phyloP scores from a whole-genome alignment of 2,329 filamentous ascomycete genomes.

The Daldinia sp. region DNA sequence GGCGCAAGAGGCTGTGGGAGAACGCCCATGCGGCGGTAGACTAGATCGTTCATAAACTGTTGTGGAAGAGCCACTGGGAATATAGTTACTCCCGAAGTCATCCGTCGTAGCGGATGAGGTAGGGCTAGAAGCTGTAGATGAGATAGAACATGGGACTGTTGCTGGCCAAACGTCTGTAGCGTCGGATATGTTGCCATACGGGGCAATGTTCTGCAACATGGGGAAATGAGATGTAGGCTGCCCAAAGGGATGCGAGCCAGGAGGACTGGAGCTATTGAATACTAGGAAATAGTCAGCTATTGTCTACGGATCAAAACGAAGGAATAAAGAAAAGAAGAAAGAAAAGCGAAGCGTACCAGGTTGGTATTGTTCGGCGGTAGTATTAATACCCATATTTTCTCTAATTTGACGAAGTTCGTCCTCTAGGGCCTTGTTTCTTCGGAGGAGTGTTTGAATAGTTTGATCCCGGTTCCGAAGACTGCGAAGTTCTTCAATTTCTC shows the following conservation, averaged over 20 bases:
- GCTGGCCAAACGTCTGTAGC: slow-evolving; percentile 62
- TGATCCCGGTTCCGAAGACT: slow-evolving; percentile 62
- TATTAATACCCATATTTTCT: slow-evolving; percentile 59
- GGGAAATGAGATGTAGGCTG: slow-evolving; percentile 58
- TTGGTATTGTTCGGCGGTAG: slow-evolving; percentile 47
- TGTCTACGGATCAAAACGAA: no score
- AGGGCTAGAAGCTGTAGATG: slow-evolving; percentile 65
- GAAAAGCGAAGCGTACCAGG: slow-evolving; percentile 40
- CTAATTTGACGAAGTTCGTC: slow-evolving; percentile 62
- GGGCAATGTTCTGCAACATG: slow-evolving; percentile 57
- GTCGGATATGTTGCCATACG: slow-evolving; percentile 58
- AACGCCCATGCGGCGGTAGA: slow-evolving; percentile 48
- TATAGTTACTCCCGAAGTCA: slow-evolving; percentile 62
- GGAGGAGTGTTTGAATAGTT: slow-evolving; percentile 64
- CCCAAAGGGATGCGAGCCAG: slow-evolving; percentile 60
- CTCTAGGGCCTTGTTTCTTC: slow-evolving; percentile 66
- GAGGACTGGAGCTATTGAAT: slow-evolving; percentile 55
- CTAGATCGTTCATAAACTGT: slow-evolving; percentile 56
- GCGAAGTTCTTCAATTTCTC: slow-evolving; percentile 78
- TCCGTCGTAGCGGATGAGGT: slow-evolving; percentile 62
- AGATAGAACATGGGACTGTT: slow-evolving; percentile 58
- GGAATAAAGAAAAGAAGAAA: no score
- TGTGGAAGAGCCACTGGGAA: slow-evolving; percentile 62
- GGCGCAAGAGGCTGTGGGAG: slow-evolving; percentile 50
- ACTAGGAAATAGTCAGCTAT: slow-evolving; percentile 38